Base-by-base conservation (phyloP, 2,329 filamentous ascomycete species). In the Ophiostoma sp. region DNA sequence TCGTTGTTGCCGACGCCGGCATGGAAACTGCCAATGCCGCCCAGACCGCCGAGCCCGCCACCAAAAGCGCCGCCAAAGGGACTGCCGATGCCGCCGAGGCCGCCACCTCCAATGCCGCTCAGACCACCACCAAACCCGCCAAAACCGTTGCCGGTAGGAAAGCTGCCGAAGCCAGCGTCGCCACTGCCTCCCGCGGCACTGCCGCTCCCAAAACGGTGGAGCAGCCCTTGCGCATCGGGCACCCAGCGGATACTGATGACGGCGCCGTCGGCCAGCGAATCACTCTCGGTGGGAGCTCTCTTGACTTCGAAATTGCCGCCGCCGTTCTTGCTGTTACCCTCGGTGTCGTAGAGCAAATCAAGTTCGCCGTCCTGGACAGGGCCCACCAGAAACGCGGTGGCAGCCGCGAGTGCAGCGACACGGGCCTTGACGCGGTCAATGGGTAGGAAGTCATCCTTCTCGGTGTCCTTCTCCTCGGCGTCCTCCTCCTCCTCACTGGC, bases 311-410 rank as follows among this genome's bases (percentile, higher is more conserved):
- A 97, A 33, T 88, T 91, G n/a, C 96, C 96, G 61, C 95, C 95
- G 63, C 96, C 96, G 78, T 98, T 98, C 74, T 91, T 89, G 1
- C 85, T 80, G 78, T 92, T 97, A 73, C 96, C 96, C 80, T 97
- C 93, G 0, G 95, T 97, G 78, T 98, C 95, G 80, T 93, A 96
- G 74, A 97, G 91, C 73, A 93, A 90, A 52, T 95, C 86, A 77
- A 98, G 86, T 78, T 98, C 95, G 33, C 86, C 79, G 85, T 89
- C 81, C 76, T 85, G 81, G 85, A 89, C 78, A 2, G 85, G 85
- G 9, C 63, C 71, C 12, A 36, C 45, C 9, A 73, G n/a, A 22
- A 63, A 69, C 11, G 12, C 9, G 11, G 19, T 50, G 9, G 55
- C 48, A 1, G 74, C 74, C n/a, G 74, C 74, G n/a, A 87, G 83